These are phyloP conservation scores for Rhinocladiella mackenziei DNA, from an alignment of 2,329 filamentous ascomycete species.

Conservation along the genomic window DNA sequence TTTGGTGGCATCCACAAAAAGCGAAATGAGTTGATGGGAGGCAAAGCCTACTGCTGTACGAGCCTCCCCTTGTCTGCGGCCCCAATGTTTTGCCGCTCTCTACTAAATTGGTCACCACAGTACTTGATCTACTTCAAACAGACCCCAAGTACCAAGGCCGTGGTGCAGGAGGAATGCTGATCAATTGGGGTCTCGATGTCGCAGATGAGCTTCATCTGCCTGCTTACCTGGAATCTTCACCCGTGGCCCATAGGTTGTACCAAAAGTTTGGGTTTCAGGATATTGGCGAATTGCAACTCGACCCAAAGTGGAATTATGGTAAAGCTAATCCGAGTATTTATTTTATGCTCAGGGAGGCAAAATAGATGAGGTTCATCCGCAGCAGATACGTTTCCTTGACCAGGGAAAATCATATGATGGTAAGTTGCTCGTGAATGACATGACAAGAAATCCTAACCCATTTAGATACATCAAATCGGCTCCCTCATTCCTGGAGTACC, in stretches of 20 bases:
- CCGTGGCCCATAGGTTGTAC: conserved; percentile 43
- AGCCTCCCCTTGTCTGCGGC: no score
- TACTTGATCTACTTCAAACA: conserved; percentile 43
- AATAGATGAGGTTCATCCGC: not conserved
- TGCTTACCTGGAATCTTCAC: conserved; percentile 49
- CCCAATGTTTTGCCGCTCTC: not conserved
- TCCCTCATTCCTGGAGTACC: no score
- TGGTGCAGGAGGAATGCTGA: conserved; percentile 42
- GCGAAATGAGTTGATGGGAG: conserved; percentile 42
- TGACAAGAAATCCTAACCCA: no score
- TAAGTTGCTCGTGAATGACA: no score
- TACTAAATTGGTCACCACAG: conserved; percentile 37
- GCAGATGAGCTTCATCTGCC: conserved; percentile 40
- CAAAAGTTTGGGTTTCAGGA: conserved; percentile 45
- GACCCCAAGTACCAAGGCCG: conserved; percentile 38
- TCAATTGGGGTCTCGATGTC: conserved; percentile 38
- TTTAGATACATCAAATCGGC: no score
- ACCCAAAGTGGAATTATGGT: conserved; percentile 14
- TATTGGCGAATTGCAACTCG: conserved; percentile 8
- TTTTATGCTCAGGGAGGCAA: conserved; percentile 14
- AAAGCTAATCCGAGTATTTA: conserved; percentile 9
- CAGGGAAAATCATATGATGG: no score
- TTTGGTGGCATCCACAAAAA: conserved; percentile 44
- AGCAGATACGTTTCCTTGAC: no score
- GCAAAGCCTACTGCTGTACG: conserved; percentile 43